Base-by-base conservation (phyloP, 129 eudicot species). In the Artemisia annua region DNA sequence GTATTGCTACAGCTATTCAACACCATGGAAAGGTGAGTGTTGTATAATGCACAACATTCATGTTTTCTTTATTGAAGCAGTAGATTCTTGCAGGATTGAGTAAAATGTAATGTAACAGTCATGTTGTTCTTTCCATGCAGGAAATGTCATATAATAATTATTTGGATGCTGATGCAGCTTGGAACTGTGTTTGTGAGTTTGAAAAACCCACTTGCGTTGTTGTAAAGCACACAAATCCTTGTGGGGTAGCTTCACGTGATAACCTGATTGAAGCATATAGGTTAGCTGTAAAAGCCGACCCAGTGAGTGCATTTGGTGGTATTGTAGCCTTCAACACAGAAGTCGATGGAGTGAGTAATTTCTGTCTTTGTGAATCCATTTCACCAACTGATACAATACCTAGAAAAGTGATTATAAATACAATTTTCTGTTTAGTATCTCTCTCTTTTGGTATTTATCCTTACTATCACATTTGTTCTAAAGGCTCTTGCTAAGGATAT, bases 221-320 rank as follows among this genome's bases (percentile, higher is more conserved):
- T 75, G 97, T 95, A 69, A 95, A 95, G 82, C 99, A 95, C 59
- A 90, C 99, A 67, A 95, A 95, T 74, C 97, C 99, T 20, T 95
- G 99, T 77, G 99, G 99, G 60, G 97, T 95, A 30, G 99, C 99
- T 71, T 88, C 97, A 48, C 96, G 97, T 55, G 86, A 85, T 65
- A 84, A 95, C 74, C 88, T 90, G 43, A 81, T 95, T 66, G 97
- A 95, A 82, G 99, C 99, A 30, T 95, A 95, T 67, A 83, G 95
- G 63, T 80, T 95, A 56, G 97, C 99, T 65, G 99, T 95, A 35
- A 88, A 84, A 83, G 99, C 95, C 0, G 99, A 95, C 64, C 97
- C 99, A 19, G 96, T 95, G 46, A 95, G 99, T 85, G 97, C 97
- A 15, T 95, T 95, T 82, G 99, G 99, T 81, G 97, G 99, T 66